phyloP scores from a whole-genome alignment of 2,329 filamentous ascomycete species.

The Aotearoamyces nothofagi region DNA sequence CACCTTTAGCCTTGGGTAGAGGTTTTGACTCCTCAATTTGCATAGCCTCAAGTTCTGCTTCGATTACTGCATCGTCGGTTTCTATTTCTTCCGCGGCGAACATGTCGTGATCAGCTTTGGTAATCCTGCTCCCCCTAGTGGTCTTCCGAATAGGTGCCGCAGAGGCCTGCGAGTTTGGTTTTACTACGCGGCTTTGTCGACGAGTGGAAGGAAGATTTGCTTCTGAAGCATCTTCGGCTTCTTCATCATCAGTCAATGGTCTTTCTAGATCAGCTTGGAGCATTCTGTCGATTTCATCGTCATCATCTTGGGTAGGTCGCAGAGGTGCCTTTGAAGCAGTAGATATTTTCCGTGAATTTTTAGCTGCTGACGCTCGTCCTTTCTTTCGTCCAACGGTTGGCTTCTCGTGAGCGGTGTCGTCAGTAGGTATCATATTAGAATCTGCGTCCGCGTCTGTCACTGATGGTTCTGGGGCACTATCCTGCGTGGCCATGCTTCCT shows the following conservation, averaged over 20 bases:
- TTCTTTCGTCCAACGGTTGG: constrained; percentile 28
- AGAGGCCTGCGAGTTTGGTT: constrained; percentile 1
- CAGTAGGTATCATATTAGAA: constrained; percentile 40
- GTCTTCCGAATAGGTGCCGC: constrained; percentile 5
- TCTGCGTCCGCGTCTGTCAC: constrained; percentile 26
- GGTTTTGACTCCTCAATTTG: constrained; percentile 13
- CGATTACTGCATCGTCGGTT: constrained; percentile 16
- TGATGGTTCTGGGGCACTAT: constrained; percentile 18
- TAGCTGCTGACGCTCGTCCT: constrained; percentile 27
- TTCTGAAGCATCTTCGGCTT: constrained; percentile 17
- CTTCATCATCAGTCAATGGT: constrained; percentile 37
- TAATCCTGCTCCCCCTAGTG: constrained; percentile 7
- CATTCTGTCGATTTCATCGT: constrained; percentile 51
- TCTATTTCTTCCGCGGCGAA: constrained; percentile 11
- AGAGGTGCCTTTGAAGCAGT: constrained; percentile 29
- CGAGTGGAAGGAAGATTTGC: no score
- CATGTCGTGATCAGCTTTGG: constrained; percentile 11
- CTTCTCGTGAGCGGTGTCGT: constrained; percentile 26
- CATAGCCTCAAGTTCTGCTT: constrained; percentile 17
- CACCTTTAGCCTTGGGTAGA: constrained; percentile 14
- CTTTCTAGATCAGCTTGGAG: constrained; percentile 49
- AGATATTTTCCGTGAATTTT: constrained; percentile 31
- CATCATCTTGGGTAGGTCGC: constrained; percentile 33
- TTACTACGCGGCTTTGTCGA: constrained; percentile 19
- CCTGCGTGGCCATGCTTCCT: constrained; percentile 28